Evolutionary conservation across 176 grass and related monocot genomes (phyloP), one percentile per base, ranked within the genome.

Genomic region (Paspalum vaginatum): DNA sequence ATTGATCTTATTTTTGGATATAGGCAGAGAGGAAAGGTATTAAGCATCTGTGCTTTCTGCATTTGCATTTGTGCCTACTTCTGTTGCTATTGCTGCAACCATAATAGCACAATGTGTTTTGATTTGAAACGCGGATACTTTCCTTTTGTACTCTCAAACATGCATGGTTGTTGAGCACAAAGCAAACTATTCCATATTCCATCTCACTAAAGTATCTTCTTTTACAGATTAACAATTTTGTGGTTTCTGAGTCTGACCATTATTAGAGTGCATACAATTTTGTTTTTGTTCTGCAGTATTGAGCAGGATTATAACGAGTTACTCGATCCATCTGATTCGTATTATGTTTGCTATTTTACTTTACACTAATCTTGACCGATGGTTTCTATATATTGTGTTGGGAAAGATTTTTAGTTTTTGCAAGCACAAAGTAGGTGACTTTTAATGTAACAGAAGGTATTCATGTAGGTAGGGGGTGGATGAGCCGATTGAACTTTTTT

Each of bases 1-100:
- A 99, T 95, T 54, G 92, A 99, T 84, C 86, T 99, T 75, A 99
- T 99, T 81, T 99, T 99, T 89, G 96, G 96, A 70, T 87, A 91
- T 88, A 95, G 90, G 73, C 96, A 99, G 81, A 88, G 96, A 63
- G 96, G 96, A 82, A 99, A 99, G 92, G 96, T 95, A 78, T 63
- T 80, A 60, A 72, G 24, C 72, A 56, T 79, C 24, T 80, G 54
- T 49, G 37, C 27, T 85, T 76, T 87, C 46, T 86, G 60, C 60
- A 83, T 79, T 49, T 50, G 40, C 27, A 83, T 76, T 64, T 79
- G 32, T 32, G 17, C 17, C 38, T 37, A 67, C 14, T 76, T 46
- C 9, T 56, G 38, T 52, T 89, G 75, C 55, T 16, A 38, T 84
- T 76, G 51, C n/a, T 57, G 50, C 37, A 52, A 59, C 65, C 22